Base-by-base conservation (phyloP, 768 basidiomycete genomes). In the Lactifluus volemus region DNA sequence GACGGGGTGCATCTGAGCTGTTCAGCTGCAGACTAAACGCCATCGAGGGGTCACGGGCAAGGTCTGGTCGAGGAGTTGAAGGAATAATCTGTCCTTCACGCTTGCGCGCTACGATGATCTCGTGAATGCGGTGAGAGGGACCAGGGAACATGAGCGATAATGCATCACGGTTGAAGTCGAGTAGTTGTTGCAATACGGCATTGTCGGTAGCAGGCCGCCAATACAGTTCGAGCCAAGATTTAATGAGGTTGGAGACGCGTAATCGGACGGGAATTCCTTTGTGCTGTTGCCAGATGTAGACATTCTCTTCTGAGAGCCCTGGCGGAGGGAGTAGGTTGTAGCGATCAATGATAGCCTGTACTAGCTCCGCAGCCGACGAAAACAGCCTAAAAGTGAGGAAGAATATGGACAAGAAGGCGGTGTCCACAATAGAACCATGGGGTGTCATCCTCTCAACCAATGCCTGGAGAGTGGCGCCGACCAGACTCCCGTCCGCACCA, bases 361-460 rank as follows among this genome's bases (percentile, higher is more conserved):
- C 81, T 30, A 99, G 81, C 52, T 89, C 85, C 7, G 74, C 55
- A 2, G 97, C 89, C 0, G 87, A 82, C 2, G 89, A 84, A 74
- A 97, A 98, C 58, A 98, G 75, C 34, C 96, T 84, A 79, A 98
- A 99, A 0, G 95, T 98, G 68, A 95, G 78, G 79, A 95, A 95
- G 77, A 99, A 98, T 34, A 94, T 88, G 5, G 86, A 83, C 14
- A 87, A 81, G 71, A 98, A 95, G 0, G 85, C 83, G 17, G 89
- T 78, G 68, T 98, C 95, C 57, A 93, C 92, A 48, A 94, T 82
- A 60, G 85, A 86, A 69, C 93, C 92, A 69, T 97, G 92, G 5
- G 95, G 93, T 19, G 96, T 96, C 86, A 98, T 89, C 75, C 92
- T 94, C 75, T 96, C 94, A n/a, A 98, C 88, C 47, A 99, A 77